Percentiles rank a stretch among this genome's conserved stretches.
Conservation (phyloP, 2,329 filamentous ascomycete genomes). For the Graphiopsis chlorocephala region DNA sequence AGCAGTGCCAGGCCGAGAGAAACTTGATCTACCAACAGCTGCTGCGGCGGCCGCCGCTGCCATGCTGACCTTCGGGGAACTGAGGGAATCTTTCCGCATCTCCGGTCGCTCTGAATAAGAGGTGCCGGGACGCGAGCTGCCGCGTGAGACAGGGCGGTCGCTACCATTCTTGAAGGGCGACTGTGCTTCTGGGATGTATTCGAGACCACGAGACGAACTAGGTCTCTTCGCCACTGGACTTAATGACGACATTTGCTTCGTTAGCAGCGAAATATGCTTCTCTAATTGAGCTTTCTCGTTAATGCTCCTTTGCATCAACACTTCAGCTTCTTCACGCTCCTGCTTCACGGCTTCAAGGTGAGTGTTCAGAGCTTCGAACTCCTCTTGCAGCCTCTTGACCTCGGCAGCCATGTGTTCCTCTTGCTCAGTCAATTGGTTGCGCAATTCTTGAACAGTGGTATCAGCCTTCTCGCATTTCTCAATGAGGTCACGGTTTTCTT, state of each 20-base stretch:
- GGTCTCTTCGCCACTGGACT: background rate
- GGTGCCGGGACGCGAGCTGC: conserved; percentile 2
- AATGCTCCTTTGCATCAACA: conserved; percentile 23
- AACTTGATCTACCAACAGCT: background rate
- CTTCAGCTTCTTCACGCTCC: conserved; percentile 24
- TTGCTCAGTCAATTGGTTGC: conserved; percentile 1
- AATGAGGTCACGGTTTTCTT: conserved; percentile 5
- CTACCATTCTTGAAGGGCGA: background rate
- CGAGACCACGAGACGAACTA: conserved; percentile 23
- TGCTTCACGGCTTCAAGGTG: conserved; percentile 24
- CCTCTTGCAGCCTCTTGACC: conserved; percentile 19
- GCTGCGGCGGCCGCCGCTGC: conserved; percentile 11
- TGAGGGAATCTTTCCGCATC: background rate
- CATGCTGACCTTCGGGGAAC: conserved; percentile 9
- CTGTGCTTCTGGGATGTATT: conserved; percentile 10
- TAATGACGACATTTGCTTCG: conserved; percentile 22
- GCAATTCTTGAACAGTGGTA: background rate
- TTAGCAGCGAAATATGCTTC: conserved; percentile 29
- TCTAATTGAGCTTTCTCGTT: conserved; percentile 30
- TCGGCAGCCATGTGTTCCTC: conserved; percentile 5
- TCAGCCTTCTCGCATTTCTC: conserved; percentile 5
- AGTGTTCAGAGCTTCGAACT: conserved; percentile 22
- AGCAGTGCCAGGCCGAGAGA: background rate
- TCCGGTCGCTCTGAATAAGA: conserved; percentile 10
- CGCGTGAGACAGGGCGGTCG: conserved; percentile 9